Conservation (phyloP, 202 grass and related monocot species). For the Elaeis oleifera region DNA sequence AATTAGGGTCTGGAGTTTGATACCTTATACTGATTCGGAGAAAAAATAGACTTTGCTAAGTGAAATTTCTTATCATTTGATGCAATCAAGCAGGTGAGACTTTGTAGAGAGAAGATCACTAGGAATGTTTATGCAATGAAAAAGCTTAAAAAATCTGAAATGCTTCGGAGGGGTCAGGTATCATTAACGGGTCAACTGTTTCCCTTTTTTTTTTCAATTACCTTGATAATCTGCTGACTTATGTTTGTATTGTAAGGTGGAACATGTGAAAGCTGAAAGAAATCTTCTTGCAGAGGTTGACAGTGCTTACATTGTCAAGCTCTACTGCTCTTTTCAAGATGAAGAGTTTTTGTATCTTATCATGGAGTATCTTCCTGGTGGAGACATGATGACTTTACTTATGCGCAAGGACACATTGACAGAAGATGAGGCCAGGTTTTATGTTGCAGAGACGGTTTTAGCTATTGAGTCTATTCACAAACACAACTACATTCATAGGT, state of each 20-base stretch:
- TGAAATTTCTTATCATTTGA: too few relatives aligned
- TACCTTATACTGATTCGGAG: too few relatives aligned
- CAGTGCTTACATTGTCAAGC: conserved; percentile 70
- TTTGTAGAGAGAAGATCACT: conserved; percentile 63
- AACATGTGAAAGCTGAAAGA: conserved; percentile 69
- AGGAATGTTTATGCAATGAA: conserved; percentile 76
- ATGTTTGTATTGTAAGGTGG: conserved; percentile 44
- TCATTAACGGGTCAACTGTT: neutral
- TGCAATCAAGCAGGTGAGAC: conserved; percentile 55
- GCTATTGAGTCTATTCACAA: conserved; percentile 88
- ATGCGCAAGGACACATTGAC: conserved; percentile 75
- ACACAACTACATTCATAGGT: conserved; percentile 76
- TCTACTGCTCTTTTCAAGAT: conserved; percentile 85
- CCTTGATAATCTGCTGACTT: neutral
- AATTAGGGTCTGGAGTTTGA: too few relatives aligned
- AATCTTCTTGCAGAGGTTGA: conserved; percentile 80
- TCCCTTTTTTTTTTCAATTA: conserved; percentile 7
- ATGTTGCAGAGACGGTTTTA: conserved; percentile 70
- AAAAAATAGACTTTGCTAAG: too few relatives aligned
- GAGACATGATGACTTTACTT: conserved; percentile 83
- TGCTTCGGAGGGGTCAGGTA: conserved; percentile 84
- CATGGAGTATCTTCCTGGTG: conserved; percentile 83
- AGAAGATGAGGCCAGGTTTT: conserved; percentile 66
- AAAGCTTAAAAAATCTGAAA: conserved; percentile 83
- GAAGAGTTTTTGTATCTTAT: conserved; percentile 64